Conservation (phyloP, 2,329 filamentous ascomycete species). For the Ceratocystis harringtonii region DNA sequence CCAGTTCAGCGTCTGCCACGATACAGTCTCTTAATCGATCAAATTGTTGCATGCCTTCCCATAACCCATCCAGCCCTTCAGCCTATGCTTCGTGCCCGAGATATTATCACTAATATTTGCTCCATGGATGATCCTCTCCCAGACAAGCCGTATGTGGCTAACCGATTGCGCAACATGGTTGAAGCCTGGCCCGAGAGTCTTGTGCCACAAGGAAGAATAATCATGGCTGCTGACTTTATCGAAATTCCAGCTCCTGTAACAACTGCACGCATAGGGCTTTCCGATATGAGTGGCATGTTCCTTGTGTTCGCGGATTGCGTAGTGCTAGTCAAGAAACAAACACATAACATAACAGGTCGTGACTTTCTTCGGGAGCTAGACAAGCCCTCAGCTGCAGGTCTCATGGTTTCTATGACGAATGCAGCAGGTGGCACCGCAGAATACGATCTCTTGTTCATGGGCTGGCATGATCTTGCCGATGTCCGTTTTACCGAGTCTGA, state of each 20-base stretch:
- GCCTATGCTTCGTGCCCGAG: constrained; percentile 70
- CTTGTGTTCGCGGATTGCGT: constrained; percentile 74
- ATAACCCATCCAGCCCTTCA: constrained; percentile 73
- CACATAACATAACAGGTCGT: constrained; percentile 51
- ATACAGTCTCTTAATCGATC: constrained; percentile 92
- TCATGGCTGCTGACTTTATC: constrained; percentile 65
- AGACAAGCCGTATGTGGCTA: constrained; percentile 59
- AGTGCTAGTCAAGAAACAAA: constrained; percentile 58
- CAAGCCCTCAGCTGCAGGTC: constrained; percentile 51
- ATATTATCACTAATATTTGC: constrained; percentile 92
- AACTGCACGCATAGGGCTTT: constrained; percentile 4
- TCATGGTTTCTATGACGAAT: constrained; percentile 49
- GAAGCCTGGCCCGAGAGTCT: constrained; percentile 61
- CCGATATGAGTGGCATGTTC: constrained; percentile 46
- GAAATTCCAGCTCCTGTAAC: constrained; percentile 60
- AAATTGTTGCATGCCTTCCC: constrained; percentile 75
- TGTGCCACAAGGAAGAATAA: constrained; percentile 60
- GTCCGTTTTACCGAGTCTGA: constrained; percentile 58
- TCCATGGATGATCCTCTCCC: constrained; percentile 62
- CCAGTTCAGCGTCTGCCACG: constrained; percentile 87
- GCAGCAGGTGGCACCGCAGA: constrained; percentile 43
- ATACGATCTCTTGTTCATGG: constrained; percentile 61
- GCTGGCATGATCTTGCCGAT: constrained; percentile 54
- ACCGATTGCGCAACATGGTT: constrained; percentile 60
- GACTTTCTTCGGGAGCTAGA: constrained; percentile 75